Percentiles rank a stretch among this genome's conserved stretches.
These are phyloP conservation scores for Melastoma candidum DNA, from an alignment of 441 rosid species.

Conservation along the genomic window DNA sequence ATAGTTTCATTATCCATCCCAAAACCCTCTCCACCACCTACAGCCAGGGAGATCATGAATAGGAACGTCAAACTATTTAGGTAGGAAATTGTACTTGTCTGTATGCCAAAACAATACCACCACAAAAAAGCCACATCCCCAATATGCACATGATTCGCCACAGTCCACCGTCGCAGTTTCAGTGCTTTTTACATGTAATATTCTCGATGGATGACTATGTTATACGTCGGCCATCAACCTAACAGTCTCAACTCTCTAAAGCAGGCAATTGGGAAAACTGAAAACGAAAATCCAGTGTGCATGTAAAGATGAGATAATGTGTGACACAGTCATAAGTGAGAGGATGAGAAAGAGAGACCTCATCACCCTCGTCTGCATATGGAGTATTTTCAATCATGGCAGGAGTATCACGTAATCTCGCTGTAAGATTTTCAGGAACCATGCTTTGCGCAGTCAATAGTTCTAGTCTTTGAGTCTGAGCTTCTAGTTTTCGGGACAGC, in stretches of 20 bases:
- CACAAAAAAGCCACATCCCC: too few species aligned
- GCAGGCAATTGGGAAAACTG: background rate
- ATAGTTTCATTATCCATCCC: slow-evolving; percentile 98
- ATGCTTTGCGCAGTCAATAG: slow-evolving; percentile 81
- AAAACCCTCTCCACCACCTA: slow-evolving; percentile 98
- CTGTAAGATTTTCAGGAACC: slow-evolving; percentile 40
- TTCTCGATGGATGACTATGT: too few species aligned
- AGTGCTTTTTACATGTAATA: too few species aligned
- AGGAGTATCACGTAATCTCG: slow-evolving; percentile 45
- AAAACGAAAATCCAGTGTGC: background rate
- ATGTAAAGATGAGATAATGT: background rate
- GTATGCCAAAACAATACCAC: too few species aligned
- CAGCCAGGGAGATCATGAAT: too few species aligned
- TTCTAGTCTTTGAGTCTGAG: slow-evolving; percentile 91
- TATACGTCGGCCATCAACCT: too few species aligned
- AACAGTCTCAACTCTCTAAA: background rate
- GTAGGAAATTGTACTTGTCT: background rate
- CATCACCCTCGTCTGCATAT: slow-evolving; percentile 97
- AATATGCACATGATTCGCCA: too few species aligned
- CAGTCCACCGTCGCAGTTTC: too few species aligned
- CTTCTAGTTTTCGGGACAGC: slow-evolving; percentile 75
- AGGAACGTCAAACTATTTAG: background rate
- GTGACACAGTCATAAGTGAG: too few species aligned
- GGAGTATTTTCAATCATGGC: slow-evolving; percentile 41
- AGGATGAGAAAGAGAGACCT: slow-evolving; percentile 40